A percentile compares a stretch with the other conserved stretches of the same genome.
Evolutionary conservation across 108 stramenopile genomes (phyloP).

Genomic region (Cylindrotheca closterium): DNA sequence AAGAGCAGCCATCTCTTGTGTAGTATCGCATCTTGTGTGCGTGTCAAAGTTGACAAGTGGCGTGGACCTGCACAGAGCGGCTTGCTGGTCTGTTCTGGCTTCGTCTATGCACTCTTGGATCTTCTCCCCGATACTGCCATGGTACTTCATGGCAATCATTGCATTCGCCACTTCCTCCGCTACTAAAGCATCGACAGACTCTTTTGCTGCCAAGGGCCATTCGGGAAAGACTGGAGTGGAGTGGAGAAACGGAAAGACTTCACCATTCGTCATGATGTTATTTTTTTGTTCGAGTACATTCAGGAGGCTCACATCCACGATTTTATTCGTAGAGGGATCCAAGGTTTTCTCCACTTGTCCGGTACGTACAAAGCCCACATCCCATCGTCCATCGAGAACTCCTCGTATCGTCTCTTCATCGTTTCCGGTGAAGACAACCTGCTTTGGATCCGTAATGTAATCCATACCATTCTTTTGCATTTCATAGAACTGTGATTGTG

Average conservation of each 20-base stretch:
- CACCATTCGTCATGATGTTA: constrained; percentile 4
- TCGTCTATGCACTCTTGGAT: constrained; percentile 2
- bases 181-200: not conserved
- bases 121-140: not conserved
- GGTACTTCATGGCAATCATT: not conserved
- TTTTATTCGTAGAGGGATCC: not conserved
- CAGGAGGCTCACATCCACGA: constrained; percentile 1
- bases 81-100: not conserved
- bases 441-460: constrained; percentile 8
- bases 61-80: not conserved
- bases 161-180: not conserved
- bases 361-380: constrained; percentile 32
- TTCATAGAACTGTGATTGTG: constrained; percentile 6
- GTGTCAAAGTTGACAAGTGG: not conserved
- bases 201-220: constrained; percentile 7
- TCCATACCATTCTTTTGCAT: constrained; percentile 4
- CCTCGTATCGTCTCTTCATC: constrained; percentile 12
- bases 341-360: constrained; percentile 27
- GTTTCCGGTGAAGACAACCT: constrained; percentile 11
- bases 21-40: constrained; percentile 8
- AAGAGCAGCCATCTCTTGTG: constrained; percentile 1
- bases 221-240: constrained; percentile 22
- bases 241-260: not conserved
- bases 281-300: constrained; percentile 1
- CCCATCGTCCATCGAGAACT: constrained; percentile 20